Evolutionary conservation across 2,329 filamentous ascomycete species (phyloP), one percentile per base, ranked within the genome.

Genomic region (Trichoderma arundinaceum): DNA sequence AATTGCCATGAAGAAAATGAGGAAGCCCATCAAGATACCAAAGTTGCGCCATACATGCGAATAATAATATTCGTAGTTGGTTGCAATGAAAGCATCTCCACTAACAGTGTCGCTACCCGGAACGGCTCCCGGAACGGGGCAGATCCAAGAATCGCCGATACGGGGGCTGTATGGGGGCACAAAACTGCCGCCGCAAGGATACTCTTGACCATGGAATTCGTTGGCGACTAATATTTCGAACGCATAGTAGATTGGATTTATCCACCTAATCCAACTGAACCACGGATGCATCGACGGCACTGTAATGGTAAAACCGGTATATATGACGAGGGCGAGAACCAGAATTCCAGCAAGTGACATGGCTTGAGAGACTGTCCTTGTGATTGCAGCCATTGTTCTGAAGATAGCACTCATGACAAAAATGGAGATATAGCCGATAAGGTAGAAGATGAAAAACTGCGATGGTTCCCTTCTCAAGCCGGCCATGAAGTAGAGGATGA

Each of bases 391-490:
- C 71, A 94, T 87, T 0, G 88, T 90, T 32, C 91, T 83, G 80
- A 94, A 94, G 46, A 92, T 81, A 76, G 89, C 91, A 43, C 85
- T 89, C 89, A 94, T 93, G 69, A 88, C 84, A 69, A 94, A 82
- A 0, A 87, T 92, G 1, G 85, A 82, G 15, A 87, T 77, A 74
- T 90, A 91, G 0, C 86, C 88, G 69, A 93, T 83, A 17, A 95
- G 78, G 68, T 90, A 84, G 79, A 89, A 95, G 68, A 92, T 82
- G 78, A 95, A 95, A 80, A 94, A 95, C 1, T 86, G 80, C 0
- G 83, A 86, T 0, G 90, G 80, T 58, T 86, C 84, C 33, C 89
- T 83, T 1, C 81, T 75, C 2, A 87, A 76, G 1, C 80, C 80
- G 1, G 82, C 74, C 71, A 88, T 72, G 70, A 88, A 89, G 74